Evolutionary conservation across 768 basidiomycete genomes (phyloP).

Genomic region (Lactarius quietus): DNA sequence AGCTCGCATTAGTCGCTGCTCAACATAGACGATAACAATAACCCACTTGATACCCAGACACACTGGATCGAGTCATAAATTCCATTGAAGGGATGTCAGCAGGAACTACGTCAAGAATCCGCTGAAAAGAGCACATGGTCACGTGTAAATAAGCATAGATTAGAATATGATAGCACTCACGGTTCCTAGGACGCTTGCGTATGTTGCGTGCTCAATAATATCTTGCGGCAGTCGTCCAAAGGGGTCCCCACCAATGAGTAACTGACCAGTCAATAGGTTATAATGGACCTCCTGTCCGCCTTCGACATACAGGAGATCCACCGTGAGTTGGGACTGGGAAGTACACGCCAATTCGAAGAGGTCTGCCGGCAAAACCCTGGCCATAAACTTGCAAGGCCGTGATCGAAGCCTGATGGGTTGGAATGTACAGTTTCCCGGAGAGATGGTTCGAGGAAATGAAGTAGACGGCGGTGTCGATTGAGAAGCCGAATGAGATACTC

Average conservation of each 20-base stretch:
- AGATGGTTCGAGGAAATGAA: neutral
- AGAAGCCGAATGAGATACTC: constrained; percentile 3
- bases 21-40: neutral
- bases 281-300: constrained; percentile 4
- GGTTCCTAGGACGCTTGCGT: constrained; percentile 1
- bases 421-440: neutral
- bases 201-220: neutral
- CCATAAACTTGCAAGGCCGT: constrained; percentile 8
- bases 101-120: neutral
- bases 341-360: constrained; percentile 7
- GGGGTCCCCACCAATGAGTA: neutral
- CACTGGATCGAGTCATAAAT: neutral
- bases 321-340: constrained; percentile 10
- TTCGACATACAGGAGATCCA: constrained; percentile 7
- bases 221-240: constrained; percentile 6
- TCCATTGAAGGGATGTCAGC: constrained; percentile 8
- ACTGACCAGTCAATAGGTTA: constrained; percentile 2
- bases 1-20: neutral
- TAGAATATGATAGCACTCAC: neutral
- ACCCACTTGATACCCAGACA: constrained; percentile 5
- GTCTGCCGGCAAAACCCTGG: neutral
- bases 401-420: neutral
- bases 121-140: neutral
- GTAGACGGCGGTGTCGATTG: neutral
- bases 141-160: neutral